Conservation (phyloP, 1,139 yeast species). For the Suhomyces anneliseae region DNA sequence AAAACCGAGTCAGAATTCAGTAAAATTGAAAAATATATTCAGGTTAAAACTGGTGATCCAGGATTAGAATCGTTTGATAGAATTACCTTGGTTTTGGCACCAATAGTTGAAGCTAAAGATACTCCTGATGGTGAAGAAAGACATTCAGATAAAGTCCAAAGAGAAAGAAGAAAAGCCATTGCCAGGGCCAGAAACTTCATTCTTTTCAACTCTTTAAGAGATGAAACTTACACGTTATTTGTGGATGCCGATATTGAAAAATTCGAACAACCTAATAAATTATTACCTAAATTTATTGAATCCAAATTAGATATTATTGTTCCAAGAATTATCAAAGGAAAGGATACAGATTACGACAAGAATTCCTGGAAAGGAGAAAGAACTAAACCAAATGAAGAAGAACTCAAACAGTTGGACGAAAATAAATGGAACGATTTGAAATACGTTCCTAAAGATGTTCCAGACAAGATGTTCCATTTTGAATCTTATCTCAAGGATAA, state of each 20-base stretch:
- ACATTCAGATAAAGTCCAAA: constrained; percentile 32
- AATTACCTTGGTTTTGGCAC: constrained; percentile 33
- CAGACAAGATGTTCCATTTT: constrained; percentile 34
- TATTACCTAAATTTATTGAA: constrained; percentile 33
- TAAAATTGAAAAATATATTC: constrained; percentile 15
- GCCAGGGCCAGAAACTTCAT: constrained; percentile 39
- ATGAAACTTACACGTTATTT: constrained; percentile 42
- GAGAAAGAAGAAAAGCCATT: constrained; percentile 33
- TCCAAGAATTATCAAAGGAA: constrained; percentile 36
- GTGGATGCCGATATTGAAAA: constrained; percentile 45
- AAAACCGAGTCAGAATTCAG: constrained; percentile 27
- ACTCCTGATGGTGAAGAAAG: constrained; percentile 25
- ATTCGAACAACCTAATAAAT: constrained; percentile 23
- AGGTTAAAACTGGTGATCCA: neutral
- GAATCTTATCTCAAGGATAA: constrained; percentile 22
- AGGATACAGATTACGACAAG: constrained; percentile 40
- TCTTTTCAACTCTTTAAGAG: constrained; percentile 25
- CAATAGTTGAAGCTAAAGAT: constrained; percentile 29
- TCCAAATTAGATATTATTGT: constrained; percentile 42
- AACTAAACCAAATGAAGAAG: constrained; percentile 34
- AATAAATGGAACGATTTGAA: constrained; percentile 34
- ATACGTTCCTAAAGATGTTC: constrained; percentile 41
- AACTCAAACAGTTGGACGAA: constrained; percentile 31
- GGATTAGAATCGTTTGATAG: constrained; percentile 13
- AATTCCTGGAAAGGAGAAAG: constrained; percentile 52